These are phyloP conservation scores for Roridomyces roridus DNA, from an alignment of 768 basidiomycete species.

Conservation along the genomic window DNA sequence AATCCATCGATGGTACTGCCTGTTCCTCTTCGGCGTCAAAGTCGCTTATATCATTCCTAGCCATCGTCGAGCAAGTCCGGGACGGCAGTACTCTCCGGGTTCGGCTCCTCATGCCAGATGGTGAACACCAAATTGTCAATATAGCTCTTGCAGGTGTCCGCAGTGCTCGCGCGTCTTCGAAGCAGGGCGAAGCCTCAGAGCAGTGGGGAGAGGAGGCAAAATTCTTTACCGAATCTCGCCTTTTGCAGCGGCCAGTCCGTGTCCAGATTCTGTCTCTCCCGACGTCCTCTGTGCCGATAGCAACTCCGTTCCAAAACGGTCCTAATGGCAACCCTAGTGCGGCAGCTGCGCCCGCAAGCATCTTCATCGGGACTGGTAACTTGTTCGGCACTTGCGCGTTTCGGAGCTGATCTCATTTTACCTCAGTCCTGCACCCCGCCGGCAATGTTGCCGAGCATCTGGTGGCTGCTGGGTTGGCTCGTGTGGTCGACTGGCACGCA, in stretches of 20 bases:
- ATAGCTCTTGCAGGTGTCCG: slow-evolving; percentile 85
- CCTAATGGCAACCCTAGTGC: slow-evolving; percentile 42
- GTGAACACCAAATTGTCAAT: slow-evolving; percentile 90
- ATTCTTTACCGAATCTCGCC: slow-evolving; percentile 90
- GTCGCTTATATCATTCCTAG: slow-evolving; percentile 43
- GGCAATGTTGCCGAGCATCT: slow-evolving; percentile 95
- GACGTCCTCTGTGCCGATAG: slow-evolving; percentile 53
- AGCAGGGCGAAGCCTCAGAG: slow-evolving; percentile 80
- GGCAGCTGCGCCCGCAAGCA: slow-evolving; percentile 70
- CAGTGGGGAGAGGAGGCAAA: slow-evolving; percentile 93
- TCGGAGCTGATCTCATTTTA: not conserved
- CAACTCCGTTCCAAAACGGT: slow-evolving; percentile 79
- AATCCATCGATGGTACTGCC: slow-evolving; percentile 77
- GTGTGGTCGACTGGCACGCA: slow-evolving; percentile 97
- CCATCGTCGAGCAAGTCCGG: slow-evolving; percentile 91
- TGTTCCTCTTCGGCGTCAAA: not conserved
- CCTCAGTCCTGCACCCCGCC: slow-evolving; percentile 82
- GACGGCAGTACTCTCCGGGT: slow-evolving; percentile 92
- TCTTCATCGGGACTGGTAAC: slow-evolving; percentile 88
- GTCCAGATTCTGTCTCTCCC: slow-evolving; percentile 84
- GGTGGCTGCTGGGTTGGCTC: slow-evolving; percentile 83
- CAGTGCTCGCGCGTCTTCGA: slow-evolving; percentile 70
- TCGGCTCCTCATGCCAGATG: slow-evolving; percentile 86
- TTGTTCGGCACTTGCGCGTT: slow-evolving; percentile 18
- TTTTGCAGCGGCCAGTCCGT: slow-evolving; percentile 80